Conservation (phyloP, 805 yeast genomes). For the Metschnikowia sp. region DNA sequence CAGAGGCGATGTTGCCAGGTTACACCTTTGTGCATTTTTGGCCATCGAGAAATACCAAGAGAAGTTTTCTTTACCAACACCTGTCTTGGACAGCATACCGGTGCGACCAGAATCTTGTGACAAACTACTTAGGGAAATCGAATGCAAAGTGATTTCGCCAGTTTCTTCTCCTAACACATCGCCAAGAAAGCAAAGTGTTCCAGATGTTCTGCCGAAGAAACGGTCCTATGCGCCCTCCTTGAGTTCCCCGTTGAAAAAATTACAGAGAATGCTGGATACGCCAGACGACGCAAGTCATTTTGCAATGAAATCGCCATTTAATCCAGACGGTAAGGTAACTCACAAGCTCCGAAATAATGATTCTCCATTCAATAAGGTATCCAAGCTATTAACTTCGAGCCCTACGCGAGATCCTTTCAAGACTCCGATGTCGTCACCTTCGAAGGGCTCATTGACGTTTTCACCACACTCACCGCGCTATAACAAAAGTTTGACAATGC, state of each 20-base stretch:
- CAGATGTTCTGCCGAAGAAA: slow-evolving; percentile 14
- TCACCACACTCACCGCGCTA: slow-evolving; percentile 13
- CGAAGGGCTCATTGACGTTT: slow-evolving; percentile 2
- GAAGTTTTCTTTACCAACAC: slow-evolving; percentile 45
- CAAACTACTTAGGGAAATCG: slow-evolving; percentile 45
- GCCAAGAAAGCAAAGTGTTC: slow-evolving; percentile 18
- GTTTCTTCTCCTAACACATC: slow-evolving; percentile 20
- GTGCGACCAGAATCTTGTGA: slow-evolving; percentile 46
- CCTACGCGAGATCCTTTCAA: slow-evolving; percentile 20
- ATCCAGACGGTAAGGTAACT: slow-evolving; percentile 4
- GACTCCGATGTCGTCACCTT: slow-evolving; percentile 7
- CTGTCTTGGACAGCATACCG: slow-evolving; percentile 53
- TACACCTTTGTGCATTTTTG: slow-evolving; percentile 63
- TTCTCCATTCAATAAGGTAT: slow-evolving; percentile 13
- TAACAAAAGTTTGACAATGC: slow-evolving; percentile 24
- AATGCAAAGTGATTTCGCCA: slow-evolving; percentile 34
- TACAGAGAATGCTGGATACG: slow-evolving; percentile 24
- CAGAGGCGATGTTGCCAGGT: slow-evolving; percentile 60
- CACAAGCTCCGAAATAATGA: slow-evolving; percentile 4
- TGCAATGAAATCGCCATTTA: slow-evolving; percentile 13
- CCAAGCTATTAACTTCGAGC: neutral
- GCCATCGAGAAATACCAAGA: slow-evolving; percentile 50
- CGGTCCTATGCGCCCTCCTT: slow-evolving; percentile 29
- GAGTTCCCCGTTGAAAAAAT: slow-evolving; percentile 37
- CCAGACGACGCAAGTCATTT: neutral